A percentile compares a stretch with the other conserved stretches of the same genome.
These are phyloP conservation scores for Lycium ferocissimum DNA, from an alignment of 257 asterid species.

Conservation along the genomic window DNA sequence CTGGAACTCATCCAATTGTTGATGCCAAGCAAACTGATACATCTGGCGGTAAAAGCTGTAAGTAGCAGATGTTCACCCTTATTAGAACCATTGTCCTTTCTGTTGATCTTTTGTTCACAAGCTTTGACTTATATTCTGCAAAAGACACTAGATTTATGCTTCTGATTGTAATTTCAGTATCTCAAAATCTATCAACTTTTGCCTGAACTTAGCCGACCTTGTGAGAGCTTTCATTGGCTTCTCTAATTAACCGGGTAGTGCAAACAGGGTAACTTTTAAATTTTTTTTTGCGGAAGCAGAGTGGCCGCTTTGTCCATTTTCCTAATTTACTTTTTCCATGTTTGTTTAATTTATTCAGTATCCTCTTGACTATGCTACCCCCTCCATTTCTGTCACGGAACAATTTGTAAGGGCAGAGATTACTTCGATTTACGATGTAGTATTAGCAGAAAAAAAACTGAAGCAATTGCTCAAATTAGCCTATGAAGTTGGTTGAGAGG, in stretches of 20 bases:
- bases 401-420: not conserved
- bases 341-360: not conserved
- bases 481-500: slow-evolving; percentile 12
- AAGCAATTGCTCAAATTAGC: not conserved
- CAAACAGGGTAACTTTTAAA: not conserved
- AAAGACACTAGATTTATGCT: slow-evolving; percentile 22
- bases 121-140: not conserved
- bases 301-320: not conserved
- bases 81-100: not conserved
- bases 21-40: slow-evolving; percentile 58
- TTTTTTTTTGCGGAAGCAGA: not conserved
- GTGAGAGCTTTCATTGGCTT: not conserved
- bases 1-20: slow-evolving; percentile 67
- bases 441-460: not conserved
- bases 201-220: not conserved
- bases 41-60: slow-evolving; percentile 64
- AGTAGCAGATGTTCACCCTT: slow-evolving; percentile 42
- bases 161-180: slow-evolving; percentile 7
- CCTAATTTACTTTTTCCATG: not conserved
- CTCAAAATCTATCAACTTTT: not conserved
- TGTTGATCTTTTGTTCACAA: slow-evolving; percentile 18
- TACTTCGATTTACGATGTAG: not conserved
- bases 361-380: not conserved
- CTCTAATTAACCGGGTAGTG: not conserved
- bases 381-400: not conserved